Conservation (phyloP, 179 eudicot genomes). For the Sideroxylon spinosum region DNA sequence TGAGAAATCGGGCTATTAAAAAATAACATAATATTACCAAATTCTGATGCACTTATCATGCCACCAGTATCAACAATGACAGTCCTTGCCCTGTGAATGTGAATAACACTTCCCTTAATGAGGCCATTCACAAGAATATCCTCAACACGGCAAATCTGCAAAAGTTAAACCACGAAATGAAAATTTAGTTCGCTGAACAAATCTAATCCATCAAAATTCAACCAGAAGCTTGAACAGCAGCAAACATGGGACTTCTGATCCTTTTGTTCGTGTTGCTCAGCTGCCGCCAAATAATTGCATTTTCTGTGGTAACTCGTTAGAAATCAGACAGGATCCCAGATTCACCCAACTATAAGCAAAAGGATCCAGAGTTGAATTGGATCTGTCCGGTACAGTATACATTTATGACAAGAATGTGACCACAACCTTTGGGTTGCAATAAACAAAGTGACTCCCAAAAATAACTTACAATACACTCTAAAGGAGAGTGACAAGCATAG, state of each 20-base stretch:
- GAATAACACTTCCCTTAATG: constrained; percentile 72
- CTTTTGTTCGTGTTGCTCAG: not conserved
- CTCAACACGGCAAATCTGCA: constrained; percentile 87
- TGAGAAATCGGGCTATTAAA: not conserved
- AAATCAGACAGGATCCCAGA: not conserved
- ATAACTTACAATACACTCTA: too few relatives aligned
- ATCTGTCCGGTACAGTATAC: too few relatives aligned
- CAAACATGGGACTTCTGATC: not conserved
- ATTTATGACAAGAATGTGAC: too few relatives aligned
- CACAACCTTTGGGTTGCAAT: too few relatives aligned
- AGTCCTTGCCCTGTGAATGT: constrained; percentile 75
- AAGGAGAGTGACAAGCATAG: too few relatives aligned
- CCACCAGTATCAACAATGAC: constrained; percentile 59
- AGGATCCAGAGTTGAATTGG: not conserved
- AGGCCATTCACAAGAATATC: constrained; percentile 72
- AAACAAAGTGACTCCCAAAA: too few relatives aligned
- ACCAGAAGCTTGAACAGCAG: not conserved
- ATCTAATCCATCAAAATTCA: not conserved
- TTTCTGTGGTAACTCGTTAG: not conserved
- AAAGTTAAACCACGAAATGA: not conserved
- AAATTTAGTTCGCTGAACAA: not conserved
- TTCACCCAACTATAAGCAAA: not conserved
- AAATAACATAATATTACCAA: constrained; percentile 41
- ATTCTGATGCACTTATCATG: constrained; percentile 68
- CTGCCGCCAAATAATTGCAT: not conserved